Percentiles rank a stretch among this genome's conserved stretches.
phyloP scores from a whole-genome alignment of 352 stramenopile species.

The Thraustotheca clavata region DNA sequence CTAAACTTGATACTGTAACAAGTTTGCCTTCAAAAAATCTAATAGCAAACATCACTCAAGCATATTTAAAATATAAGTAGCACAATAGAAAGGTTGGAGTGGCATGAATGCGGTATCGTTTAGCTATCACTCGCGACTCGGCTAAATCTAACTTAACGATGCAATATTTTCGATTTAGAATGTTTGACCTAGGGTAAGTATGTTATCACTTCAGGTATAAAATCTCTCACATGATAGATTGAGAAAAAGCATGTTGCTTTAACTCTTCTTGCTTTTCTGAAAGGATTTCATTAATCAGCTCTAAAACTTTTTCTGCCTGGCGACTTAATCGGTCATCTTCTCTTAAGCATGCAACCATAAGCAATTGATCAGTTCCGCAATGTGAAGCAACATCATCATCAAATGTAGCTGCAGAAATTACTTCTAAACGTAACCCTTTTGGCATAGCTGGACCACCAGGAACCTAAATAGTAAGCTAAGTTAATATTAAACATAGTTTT shows the following conservation, averaged over 20 bases:
- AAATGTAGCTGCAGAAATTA: slow-evolving; percentile 37
- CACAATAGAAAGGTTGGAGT: slow-evolving; percentile 71
- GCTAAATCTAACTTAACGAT: slow-evolving; percentile 70
- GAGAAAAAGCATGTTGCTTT: background rate
- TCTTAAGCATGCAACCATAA: slow-evolving; percentile 61
- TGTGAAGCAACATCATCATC: slow-evolving; percentile 38
- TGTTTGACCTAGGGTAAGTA: slow-evolving; percentile 5
- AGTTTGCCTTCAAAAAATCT: slow-evolving; percentile 59
- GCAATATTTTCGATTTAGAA: slow-evolving; percentile 29
- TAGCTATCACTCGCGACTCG: slow-evolving; percentile 40
- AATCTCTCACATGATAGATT: slow-evolving; percentile 10
- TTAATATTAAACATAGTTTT: slow-evolving; percentile 18
- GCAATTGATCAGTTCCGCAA: slow-evolving; percentile 35
- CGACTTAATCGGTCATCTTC: slow-evolving; percentile 53
- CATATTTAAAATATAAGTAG: slow-evolving; percentile 1
- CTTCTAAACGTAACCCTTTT: slow-evolving; percentile 29
- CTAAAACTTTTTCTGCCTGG: slow-evolving; percentile 38
- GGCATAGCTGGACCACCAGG: slow-evolving; percentile 21
- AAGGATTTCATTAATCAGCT: slow-evolving; percentile 35
- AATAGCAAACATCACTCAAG: background rate
- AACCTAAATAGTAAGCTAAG: background rate
- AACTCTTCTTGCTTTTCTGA: background rate
- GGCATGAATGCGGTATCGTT: slow-evolving; percentile 61
- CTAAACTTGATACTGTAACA: slow-evolving; percentile 52
- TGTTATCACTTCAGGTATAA: slow-evolving; percentile 6